Percentiles rank a stretch among this genome's conserved stretches.
phyloP scores from a whole-genome alignment of 805 yeast species.

The Schwanniomyces yamadae region DNA sequence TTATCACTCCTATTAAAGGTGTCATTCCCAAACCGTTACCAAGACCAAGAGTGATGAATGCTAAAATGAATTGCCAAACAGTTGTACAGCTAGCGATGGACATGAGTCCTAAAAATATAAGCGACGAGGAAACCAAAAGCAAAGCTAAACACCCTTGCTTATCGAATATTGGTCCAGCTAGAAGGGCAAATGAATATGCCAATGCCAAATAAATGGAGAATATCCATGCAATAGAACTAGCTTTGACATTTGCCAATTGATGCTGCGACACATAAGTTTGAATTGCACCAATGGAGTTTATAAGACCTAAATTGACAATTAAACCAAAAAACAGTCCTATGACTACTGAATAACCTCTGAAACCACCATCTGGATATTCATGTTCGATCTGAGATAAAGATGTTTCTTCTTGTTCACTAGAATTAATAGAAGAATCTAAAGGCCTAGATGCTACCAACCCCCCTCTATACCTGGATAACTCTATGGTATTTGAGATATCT shows the following conservation, averaged over 20 bases:
- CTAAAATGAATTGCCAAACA: conserved; percentile 60
- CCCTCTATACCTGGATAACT: too few relatives aligned
- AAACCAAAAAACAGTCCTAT: conserved; percentile 60
- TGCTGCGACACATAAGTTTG: conserved; percentile 58
- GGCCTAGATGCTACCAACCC: too few relatives aligned
- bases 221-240: conserved; percentile 60
- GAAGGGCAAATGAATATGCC: conserved; percentile 47
- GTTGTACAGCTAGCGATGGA: conserved; percentile 54
- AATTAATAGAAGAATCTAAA: too few relatives aligned
- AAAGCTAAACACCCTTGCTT: conserved; percentile 52
- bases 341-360: conserved; percentile 52
- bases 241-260: conserved; percentile 46
- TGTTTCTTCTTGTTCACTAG: too few relatives aligned
- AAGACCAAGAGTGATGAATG: conserved; percentile 55
- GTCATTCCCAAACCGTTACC: conserved; percentile 62
- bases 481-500: too few relatives aligned
- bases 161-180: conserved; percentile 64
- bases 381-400: neutral
- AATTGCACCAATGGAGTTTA: conserved; percentile 61
- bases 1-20: conserved; percentile 59
- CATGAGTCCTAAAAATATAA: conserved; percentile 50
- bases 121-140: conserved; percentile 39
- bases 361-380: conserved; percentile 50
- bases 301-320: conserved; percentile 52
- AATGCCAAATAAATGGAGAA: conserved; percentile 57